phyloP scores from a whole-genome alignment of 2,329 filamentous ascomycete species.

The Verticillium nonalfalfae region DNA sequence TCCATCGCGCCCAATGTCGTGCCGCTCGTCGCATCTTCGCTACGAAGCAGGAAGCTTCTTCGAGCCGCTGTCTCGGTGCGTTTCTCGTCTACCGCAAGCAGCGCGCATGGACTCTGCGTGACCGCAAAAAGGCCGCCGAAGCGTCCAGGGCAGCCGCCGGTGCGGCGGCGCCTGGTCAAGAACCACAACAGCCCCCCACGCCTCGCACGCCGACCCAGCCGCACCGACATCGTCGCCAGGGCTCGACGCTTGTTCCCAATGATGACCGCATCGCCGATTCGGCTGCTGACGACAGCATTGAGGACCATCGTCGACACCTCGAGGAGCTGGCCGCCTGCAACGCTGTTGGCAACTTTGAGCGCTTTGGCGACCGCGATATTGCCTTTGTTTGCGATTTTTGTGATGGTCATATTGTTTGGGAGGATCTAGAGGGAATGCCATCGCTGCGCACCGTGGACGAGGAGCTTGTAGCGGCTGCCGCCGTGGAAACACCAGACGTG shows the following conservation, averaged over 20 bases:
- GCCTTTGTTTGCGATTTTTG: constrained; percentile 57
- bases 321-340: constrained; percentile 48
- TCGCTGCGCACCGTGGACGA: constrained; percentile 30
- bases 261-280: not conserved
- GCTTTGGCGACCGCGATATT: constrained; percentile 46
- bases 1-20: constrained; percentile 53
- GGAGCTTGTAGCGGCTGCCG: constrained; percentile 11
- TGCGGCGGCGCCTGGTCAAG: not conserved
- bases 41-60: constrained; percentile 37
- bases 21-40: constrained; percentile 50
- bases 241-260: not conserved
- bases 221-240: constrained; percentile 2
- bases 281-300: constrained; percentile 19
- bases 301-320: constrained; percentile 29
- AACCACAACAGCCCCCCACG: constrained; percentile 1
- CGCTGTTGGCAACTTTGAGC: constrained; percentile 46
- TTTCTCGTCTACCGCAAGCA: constrained; percentile 47
- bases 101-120: constrained; percentile 23
- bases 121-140: not conserved
- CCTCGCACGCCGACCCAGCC: not conserved
- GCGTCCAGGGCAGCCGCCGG: not conserved
- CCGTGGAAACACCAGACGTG: constrained; percentile 3
- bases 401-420: constrained; percentile 54
- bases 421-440: constrained; percentile 47
- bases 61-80: constrained; percentile 48